Evolutionary conservation across 495 filamentous ascomycete species (phyloP).

Genomic region (Choiromyces venosus): DNA sequence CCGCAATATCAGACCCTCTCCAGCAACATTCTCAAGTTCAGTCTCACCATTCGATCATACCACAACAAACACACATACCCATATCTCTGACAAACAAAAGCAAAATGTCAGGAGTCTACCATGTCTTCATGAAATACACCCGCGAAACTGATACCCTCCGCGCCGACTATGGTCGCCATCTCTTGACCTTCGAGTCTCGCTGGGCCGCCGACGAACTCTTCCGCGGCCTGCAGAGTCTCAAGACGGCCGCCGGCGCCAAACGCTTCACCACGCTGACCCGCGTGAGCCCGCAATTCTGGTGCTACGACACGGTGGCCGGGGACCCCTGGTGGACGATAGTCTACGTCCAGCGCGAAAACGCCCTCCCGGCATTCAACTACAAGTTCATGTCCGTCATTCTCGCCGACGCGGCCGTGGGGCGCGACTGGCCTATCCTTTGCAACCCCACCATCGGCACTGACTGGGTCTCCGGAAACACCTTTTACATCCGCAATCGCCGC

Average conservation of each 20-base stretch:
- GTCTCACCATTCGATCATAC: neutral
- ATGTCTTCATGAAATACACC: constrained; percentile 19
- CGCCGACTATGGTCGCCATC: neutral
- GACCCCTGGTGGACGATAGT: neutral
- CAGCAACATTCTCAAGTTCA: neutral
- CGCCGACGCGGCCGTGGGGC: neutral
- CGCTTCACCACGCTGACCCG: constrained; percentile 10
- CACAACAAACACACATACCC: neutral
- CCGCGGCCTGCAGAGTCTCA: constrained; percentile 3
- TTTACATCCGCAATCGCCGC: constrained; percentile 27
- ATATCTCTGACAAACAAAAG: neutral
- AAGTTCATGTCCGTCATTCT: constrained; percentile 8
- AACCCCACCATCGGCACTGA: constrained; percentile 10
- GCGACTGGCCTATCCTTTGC: constrained; percentile 1
- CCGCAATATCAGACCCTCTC: neutral
- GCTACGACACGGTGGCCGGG: constrained; percentile 6
- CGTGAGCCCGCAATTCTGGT: constrained; percentile 21
- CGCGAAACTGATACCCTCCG: neutral
- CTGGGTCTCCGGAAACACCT: constrained; percentile 13
- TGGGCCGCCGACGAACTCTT: constrained; percentile 24
- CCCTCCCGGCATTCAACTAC: constrained; percentile 2
- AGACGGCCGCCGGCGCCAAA: no score
- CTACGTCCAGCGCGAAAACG: neutral
- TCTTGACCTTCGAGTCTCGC: constrained; percentile 15
- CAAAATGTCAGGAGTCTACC: constrained; percentile 6